Evolutionary conservation across 495 filamentous ascomycete genomes (phyloP).

Genomic region (Podospora fimiseda): DNA sequence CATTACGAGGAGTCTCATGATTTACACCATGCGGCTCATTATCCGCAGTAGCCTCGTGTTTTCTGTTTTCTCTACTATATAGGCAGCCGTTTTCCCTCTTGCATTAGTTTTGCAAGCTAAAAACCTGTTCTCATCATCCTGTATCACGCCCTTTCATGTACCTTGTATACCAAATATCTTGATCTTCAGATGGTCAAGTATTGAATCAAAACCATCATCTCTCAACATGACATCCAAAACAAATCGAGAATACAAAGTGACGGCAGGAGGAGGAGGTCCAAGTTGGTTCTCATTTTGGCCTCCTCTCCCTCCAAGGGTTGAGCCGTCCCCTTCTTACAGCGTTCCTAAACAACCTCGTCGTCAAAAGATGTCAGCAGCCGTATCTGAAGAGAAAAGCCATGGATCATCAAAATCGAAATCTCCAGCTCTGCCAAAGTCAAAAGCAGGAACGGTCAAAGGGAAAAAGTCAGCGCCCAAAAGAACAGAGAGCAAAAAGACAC

Average conservation of each 20-base stretch:
- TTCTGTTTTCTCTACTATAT: too few species aligned
- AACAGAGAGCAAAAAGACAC: neutral
- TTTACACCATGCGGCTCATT: too few species aligned
- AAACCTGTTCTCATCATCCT: too few species aligned
- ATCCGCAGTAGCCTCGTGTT: too few species aligned
- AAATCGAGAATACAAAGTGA: neutral
- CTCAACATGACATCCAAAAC: neutral
- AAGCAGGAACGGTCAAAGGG: neutral
- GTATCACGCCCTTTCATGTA: too few species aligned
- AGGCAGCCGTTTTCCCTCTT: too few species aligned
- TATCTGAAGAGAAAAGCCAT: neutral
- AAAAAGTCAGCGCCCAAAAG: neutral
- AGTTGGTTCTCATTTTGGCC: conserved; percentile 4
- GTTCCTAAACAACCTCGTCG: neutral
- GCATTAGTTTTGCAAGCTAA: too few species aligned
- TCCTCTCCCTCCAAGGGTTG: neutral
- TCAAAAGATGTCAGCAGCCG: neutral
- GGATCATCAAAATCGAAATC: neutral
- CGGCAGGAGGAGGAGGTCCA: neutral
- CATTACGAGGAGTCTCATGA: too few species aligned
- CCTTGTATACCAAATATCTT: neutral
- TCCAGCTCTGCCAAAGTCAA: neutral
- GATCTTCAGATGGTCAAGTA: too few species aligned
- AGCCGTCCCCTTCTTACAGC: neutral
- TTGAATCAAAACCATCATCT: neutral